Percentiles rank a stretch among this genome's conserved stretches.
Evolutionary conservation across 805 yeast genomes (phyloP).

Genomic region (Yarrowia sp.): DNA sequence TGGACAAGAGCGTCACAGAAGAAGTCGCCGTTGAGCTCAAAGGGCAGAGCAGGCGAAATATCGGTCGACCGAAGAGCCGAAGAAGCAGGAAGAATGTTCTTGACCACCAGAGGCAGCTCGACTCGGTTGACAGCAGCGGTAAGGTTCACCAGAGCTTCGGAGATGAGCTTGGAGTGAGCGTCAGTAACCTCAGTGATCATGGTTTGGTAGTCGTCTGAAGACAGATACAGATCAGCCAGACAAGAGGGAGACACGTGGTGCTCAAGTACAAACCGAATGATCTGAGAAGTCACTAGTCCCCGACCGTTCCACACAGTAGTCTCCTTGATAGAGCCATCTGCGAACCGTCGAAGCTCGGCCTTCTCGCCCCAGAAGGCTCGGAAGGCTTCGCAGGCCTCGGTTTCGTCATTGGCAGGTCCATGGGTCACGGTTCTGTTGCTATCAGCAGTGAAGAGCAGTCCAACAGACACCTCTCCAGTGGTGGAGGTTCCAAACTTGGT

Average conservation of each 20-base stretch:
- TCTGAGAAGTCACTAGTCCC: constrained; percentile 32
- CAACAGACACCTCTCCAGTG: constrained; percentile 42
- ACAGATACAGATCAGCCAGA: constrained; percentile 7
- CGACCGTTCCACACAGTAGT: constrained; percentile 73
- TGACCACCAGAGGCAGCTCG: constrained; percentile 69
- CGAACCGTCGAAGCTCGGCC: constrained; percentile 84
- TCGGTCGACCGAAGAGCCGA: constrained; percentile 75
- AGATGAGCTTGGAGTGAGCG: constrained; percentile 53
- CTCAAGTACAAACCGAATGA: constrained; percentile 9
- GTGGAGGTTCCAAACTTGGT: constrained; percentile 17
- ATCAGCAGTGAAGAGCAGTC: constrained; percentile 66
- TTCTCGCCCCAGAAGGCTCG: constrained; percentile 85
- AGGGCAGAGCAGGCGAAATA: constrained; percentile 74
- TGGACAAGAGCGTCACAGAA: constrained; percentile 78
- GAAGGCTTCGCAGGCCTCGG: constrained; percentile 60
- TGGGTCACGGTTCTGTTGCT: constrained; percentile 79
- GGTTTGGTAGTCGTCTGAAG: constrained; percentile 15
- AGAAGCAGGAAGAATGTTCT: constrained; percentile 69
- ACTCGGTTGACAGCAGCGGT: constrained; percentile 47
- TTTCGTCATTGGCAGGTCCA: constrained; percentile 70
- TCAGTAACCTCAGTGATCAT: constrained; percentile 38
- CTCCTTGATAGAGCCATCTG: constrained; percentile 85
- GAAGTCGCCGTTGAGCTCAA: constrained; percentile 38
- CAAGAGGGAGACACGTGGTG: constrained; percentile 18
- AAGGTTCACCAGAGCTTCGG: constrained; percentile 44